phyloP scores from a whole-genome alignment of 164 flowering plant species.

The Kalanchoe fedtschenkoi region DNA sequence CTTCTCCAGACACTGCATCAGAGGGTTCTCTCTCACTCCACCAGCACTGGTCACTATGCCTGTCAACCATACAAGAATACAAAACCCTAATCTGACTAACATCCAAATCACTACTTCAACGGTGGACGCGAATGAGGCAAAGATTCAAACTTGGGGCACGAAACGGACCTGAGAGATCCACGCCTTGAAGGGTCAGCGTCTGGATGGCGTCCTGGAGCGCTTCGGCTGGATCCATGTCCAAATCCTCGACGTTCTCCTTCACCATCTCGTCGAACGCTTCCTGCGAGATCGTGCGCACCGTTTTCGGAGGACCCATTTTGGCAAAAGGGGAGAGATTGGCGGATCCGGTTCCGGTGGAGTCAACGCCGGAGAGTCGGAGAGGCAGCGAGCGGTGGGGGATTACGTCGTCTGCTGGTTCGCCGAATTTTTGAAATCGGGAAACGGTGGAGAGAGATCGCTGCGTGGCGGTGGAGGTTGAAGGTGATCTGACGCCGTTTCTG shows the following conservation, averaged over 20 bases:
- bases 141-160: neutral
- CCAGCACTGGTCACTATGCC: constrained; percentile 56
- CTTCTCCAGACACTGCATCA: constrained; percentile 45
- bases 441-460: no score
- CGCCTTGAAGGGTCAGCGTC: constrained; percentile 89
- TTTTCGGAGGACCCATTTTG: constrained; percentile 34
- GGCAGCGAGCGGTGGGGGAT: no score
- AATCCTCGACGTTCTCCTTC: no score
- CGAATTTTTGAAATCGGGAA: no score
- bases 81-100: neutral
- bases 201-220: constrained; percentile 88
- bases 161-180: constrained; percentile 69
- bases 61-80: constrained; percentile 10
- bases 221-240: constrained; percentile 20
- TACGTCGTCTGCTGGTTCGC: no score
- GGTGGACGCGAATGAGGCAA: neutral
- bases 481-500: no score
- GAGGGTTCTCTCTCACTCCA: constrained; percentile 45
- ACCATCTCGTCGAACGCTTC: no score
- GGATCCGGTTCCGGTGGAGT: no score
- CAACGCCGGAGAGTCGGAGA: no score
- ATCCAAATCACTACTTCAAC: no score
- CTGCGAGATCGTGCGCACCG: constrained; percentile 13
- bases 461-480: no score
- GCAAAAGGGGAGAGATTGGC: no score